Percentiles rank a stretch among this genome's conserved stretches.
phyloP scores from a whole-genome alignment of 2,329 filamentous ascomycete species.

The Juglanconis sp. region DNA sequence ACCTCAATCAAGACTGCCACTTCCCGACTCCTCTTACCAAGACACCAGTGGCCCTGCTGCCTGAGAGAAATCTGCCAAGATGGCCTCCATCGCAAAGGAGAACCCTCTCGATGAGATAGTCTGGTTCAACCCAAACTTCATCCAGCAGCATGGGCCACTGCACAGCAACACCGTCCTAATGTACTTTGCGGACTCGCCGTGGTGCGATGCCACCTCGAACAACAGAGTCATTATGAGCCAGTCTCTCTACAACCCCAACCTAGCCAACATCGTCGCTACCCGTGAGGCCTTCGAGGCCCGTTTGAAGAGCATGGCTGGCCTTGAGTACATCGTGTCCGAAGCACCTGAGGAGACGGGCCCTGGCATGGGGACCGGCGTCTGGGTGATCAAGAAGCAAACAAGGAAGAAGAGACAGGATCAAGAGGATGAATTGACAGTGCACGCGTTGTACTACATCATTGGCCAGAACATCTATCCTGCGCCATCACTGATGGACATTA shows the following conservation, averaged over 20 bases:
- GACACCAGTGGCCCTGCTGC: not conserved
- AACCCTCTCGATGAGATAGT: conserved; percentile 64
- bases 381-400: conserved; percentile 68
- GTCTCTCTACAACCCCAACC: conserved; percentile 57
- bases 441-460: conserved; percentile 61
- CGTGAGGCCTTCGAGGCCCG: conserved; percentile 62
- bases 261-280: conserved; percentile 56
- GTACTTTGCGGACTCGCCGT: conserved; percentile 66
- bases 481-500: conserved; percentile 56
- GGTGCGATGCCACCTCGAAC: conserved; percentile 66
- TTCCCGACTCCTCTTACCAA: not conserved
- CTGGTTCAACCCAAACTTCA: conserved; percentile 54
- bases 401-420: conserved; percentile 53
- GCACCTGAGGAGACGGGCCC: conserved; percentile 62
- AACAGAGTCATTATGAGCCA: conserved; percentile 63
- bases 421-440: conserved; percentile 58
- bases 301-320: conserved; percentile 61
- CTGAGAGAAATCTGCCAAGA: conserved; percentile 23
- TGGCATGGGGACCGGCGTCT: conserved; percentile 61
- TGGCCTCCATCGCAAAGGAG: conserved; percentile 43
- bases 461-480: conserved; percentile 67
- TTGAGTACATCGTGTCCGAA: conserved; percentile 65
- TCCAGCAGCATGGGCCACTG: conserved; percentile 53
- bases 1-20: not conserved
- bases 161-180: conserved; percentile 64